Evolutionary conservation across 2,329 filamentous ascomycete genomes (phyloP).

Genomic region (Botrytis pseudocinerea): DNA sequence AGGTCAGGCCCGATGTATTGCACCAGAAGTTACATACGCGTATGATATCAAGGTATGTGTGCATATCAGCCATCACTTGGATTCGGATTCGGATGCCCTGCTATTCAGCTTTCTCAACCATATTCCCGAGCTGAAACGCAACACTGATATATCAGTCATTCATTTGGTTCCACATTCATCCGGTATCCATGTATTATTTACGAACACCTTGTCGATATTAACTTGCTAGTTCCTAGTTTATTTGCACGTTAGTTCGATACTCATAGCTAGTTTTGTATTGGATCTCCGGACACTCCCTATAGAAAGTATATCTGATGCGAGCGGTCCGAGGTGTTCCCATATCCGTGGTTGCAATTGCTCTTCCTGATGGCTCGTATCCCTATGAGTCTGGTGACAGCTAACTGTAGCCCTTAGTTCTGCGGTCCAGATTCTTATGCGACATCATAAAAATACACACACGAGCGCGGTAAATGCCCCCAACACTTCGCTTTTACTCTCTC

Average conservation of each 20-base stretch:
- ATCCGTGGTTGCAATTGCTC: background rate
- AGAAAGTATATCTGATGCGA: background rate
- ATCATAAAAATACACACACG: background rate
- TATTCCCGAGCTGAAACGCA: background rate
- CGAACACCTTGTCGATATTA: background rate
- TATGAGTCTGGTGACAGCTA: background rate
- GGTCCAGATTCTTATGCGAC: background rate
- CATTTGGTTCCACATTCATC: background rate
- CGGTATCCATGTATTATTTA: background rate
- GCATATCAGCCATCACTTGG: background rate
- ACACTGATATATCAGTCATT: conserved; percentile 1
- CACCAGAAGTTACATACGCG: background rate
- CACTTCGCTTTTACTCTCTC: background rate
- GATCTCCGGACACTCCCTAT: background rate
- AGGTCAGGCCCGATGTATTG: background rate
- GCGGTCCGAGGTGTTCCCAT: background rate
- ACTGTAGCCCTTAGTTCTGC: background rate
- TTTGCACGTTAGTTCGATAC: background rate
- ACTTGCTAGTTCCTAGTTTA: background rate
- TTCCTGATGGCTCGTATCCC: background rate
- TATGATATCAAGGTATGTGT: background rate
- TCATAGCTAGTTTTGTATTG: background rate
- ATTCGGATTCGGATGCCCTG: background rate
- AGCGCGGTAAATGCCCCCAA: background rate
- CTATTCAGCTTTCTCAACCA: background rate